A percentile compares a stretch with the other conserved stretches of the same genome.
These are phyloP conservation scores for Elongisporangium undulatum DNA, from an alignment of 352 stramenopile species.

Conservation along the genomic window DNA sequence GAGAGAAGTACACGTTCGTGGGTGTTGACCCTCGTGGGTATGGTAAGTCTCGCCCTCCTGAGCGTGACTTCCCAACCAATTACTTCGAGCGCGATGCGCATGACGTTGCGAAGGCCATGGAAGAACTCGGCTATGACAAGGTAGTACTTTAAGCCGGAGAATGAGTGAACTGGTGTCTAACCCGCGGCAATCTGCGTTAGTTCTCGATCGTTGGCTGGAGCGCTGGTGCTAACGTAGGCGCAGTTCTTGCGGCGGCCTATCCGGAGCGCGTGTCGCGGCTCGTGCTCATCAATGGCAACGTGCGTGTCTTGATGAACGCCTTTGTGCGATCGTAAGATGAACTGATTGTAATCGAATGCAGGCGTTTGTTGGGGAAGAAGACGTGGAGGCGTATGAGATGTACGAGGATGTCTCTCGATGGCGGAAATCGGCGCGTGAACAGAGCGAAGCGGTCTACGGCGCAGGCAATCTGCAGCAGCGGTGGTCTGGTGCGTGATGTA, in stretches of 20 bases:
- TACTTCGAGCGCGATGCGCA: conserved; percentile 71
- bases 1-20: conserved; percentile 49
- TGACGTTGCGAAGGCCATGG: conserved; percentile 56
- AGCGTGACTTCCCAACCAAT: conserved; percentile 38
- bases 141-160: conserved; percentile 5
- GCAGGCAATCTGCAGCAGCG: conserved; percentile 43
- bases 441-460: conserved; percentile 51
- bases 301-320: conserved; percentile 16
- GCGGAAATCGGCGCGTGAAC: conserved; percentile 39
- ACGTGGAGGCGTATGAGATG: conserved; percentile 51
- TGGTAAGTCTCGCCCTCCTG: conserved; percentile 34
- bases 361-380: conserved; percentile 73
- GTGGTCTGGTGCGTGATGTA: conserved; percentile 37
- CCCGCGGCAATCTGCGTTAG: conserved; percentile 13
- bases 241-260: conserved; percentile 62
- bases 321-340: neutral
- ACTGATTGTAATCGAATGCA: conserved; percentile 10
- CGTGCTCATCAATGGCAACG: conserved; percentile 77
- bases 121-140: conserved; percentile 54
- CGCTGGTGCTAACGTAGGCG: conserved; percentile 67
- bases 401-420: conserved; percentile 49
- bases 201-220: conserved; percentile 76
- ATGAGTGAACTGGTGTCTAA: neutral
- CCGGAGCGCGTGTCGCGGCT: conserved; percentile 65
- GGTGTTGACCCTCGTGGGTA: conserved; percentile 65